phyloP scores from a whole-genome alignment of 1,284 basidiomycete species.

The Naganishia cerealis region DNA sequence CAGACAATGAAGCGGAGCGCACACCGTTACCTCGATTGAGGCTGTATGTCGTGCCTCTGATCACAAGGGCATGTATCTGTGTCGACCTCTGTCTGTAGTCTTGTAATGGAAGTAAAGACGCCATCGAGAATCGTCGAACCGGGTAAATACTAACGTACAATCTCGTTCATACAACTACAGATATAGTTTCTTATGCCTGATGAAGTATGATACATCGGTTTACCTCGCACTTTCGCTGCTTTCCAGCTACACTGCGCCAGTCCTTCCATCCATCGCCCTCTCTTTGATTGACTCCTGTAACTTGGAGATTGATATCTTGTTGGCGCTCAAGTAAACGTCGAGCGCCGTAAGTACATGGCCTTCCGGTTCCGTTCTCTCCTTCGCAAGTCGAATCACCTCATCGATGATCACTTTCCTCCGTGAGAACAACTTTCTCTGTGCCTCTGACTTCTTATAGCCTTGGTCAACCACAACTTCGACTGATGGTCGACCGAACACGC shows the following conservation, averaged over 20 bases:
- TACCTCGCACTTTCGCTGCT: neutral
- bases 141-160: neutral
- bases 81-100: neutral
- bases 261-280: neutral
- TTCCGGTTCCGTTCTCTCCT: constrained; percentile 3
- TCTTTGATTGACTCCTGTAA: constrained; percentile 13
- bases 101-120: neutral
- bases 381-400: constrained; percentile 3
- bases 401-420: constrained; percentile 6
- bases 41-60: neutral
- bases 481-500: neutral
- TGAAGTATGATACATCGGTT: neutral
- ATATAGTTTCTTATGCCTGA: neutral
- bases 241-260: constrained; percentile 7
- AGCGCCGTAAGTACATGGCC: neutral
- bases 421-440: neutral
- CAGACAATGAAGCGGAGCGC: neutral
- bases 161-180: neutral
- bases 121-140: neutral
- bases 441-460: neutral
- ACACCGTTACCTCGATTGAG: neutral
- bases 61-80: neutral
- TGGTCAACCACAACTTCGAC: neutral
- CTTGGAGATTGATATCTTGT: constrained; percentile 6
- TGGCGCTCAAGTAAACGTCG: neutral